Base-by-base conservation (phyloP, 2,329 filamentous ascomycete species). In the Pseudocercospora pini-densiflorae region DNA sequence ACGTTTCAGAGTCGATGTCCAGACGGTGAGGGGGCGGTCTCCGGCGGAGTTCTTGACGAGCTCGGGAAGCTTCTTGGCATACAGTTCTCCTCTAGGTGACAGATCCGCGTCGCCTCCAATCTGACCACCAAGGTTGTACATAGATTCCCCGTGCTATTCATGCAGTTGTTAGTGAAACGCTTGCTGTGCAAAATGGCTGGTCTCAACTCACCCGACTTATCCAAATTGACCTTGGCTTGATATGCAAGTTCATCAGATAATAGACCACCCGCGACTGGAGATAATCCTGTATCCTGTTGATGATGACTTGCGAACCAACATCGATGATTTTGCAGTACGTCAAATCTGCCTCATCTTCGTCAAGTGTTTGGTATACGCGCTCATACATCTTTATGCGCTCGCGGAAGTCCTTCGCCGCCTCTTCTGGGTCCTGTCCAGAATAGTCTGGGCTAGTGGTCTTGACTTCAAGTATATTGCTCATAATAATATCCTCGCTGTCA, bases 321-420 rank as follows among this genome's bases (percentile, higher is more conserved):
- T 99, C 90, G 85, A 98, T 96, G 77, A 99, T 91, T 82, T 99
- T 98, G 77, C 98, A 90, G 77, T 97, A 99, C 43, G 95, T 97
- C 74, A 95, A 88, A 73, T 94, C 86, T 72, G 87, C 88, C 83
- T 98, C 94, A 70, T 96, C 91, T 72, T 91, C 91, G 72, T 96
- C 92, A 74, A 99, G 92, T 1, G 93, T 94, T 81, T 97, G 89
- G 80, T 99, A 99, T 29, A 96, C 92, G 80, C 95, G 95, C 80
- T 99, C 95, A 80, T 99, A 99, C 80, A 97, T 97, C 75, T 91
- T 89, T 77, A 99, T 99, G 69, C 95, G 90, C 76, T 96, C 91
- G 69, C 93, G 90, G 82, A 99, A 99, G 79, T 99, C 95, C 64
- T 89, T 86, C 10, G 94, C 95, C 3, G 95, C 95, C 66, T 88